A percentile compares a stretch with the other conserved stretches of the same genome.
Evolutionary conservation across 2,329 filamentous ascomycete species (phyloP).

Genomic region (Trichoderma citrinoviride): DNA sequence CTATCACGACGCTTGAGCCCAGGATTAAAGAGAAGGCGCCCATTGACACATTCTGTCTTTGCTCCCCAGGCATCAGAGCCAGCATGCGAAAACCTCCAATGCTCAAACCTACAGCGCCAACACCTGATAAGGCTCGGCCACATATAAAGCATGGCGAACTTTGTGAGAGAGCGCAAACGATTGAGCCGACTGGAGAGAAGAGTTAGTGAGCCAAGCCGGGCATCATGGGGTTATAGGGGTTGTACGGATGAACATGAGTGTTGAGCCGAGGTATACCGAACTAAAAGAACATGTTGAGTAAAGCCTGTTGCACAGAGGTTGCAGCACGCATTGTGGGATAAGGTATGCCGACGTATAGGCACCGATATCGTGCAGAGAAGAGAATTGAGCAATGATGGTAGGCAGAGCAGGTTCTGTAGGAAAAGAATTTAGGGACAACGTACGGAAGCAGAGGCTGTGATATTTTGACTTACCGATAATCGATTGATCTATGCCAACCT

Average conservation of each 20-base stretch:
- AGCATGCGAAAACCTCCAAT: constrained; percentile 11
- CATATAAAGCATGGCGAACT: constrained; percentile 1
- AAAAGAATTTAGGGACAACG: background rate
- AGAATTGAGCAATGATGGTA: background rate
- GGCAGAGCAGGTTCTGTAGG: background rate
- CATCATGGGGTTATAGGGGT: background rate
- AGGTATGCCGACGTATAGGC: constrained; percentile 4
- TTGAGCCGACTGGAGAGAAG: background rate
- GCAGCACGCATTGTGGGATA: constrained; percentile 6
- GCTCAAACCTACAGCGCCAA: constrained; percentile 7
- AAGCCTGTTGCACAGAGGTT: background rate
- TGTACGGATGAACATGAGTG: background rate
- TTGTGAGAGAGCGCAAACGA: background rate
- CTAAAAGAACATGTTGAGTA: constrained; percentile 1
- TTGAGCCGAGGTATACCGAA: background rate
- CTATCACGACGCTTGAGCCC: background rate
- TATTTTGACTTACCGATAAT: background rate
- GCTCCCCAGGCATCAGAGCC: background rate
- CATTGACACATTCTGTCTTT: background rate
- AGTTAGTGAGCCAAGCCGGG: background rate
- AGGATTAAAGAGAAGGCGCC: constrained; percentile 4
- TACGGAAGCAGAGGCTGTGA: background rate
- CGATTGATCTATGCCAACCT: constrained; percentile 10
- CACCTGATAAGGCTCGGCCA: background rate
- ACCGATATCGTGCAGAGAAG: constrained; percentile 1